A percentile compares a stretch with the other conserved stretches of the same genome.
These are phyloP conservation scores for Termitomyces sp. DNA, from an alignment of 768 basidiomycete genomes.

Conservation along the genomic window DNA sequence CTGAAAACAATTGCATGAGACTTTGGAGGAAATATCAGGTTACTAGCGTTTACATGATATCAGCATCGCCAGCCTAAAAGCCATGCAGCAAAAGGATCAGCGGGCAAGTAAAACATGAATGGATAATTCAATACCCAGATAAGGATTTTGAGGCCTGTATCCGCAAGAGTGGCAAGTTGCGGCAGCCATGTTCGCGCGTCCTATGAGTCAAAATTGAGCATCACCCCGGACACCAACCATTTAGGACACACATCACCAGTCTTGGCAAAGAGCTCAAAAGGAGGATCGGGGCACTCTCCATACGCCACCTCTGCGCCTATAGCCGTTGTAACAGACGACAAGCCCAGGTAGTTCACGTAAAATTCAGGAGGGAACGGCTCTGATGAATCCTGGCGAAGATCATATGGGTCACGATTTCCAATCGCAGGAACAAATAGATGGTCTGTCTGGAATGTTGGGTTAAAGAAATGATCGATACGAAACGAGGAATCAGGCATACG, in stretches of 20 bases:
- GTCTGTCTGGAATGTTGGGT: too few species aligned
- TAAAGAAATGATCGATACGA: not conserved
- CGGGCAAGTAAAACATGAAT: not conserved
- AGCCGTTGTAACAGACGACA: conserved; percentile 24
- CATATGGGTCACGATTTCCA: conserved; percentile 49
- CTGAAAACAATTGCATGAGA: conserved; percentile 34
- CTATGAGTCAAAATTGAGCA: conserved; percentile 20
- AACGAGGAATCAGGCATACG: conserved; percentile 35
- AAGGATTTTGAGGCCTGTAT: conserved; percentile 36
- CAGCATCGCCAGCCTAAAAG: conserved; percentile 42
- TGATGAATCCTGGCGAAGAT: conserved; percentile 53
- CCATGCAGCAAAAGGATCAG: not conserved
- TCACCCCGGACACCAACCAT: conserved; percentile 13
- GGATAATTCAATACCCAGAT: conserved; percentile 37
- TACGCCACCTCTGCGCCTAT: conserved; percentile 47
- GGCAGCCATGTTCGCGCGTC: conserved; percentile 54
- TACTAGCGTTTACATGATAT: conserved; percentile 45
- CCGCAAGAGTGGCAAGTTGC: conserved; percentile 41
- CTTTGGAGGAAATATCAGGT: not conserved
- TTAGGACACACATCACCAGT: conserved; percentile 52
- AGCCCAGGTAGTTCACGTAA: conserved; percentile 43
- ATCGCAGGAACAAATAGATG: conserved; percentile 45
- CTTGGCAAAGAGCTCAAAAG: conserved; percentile 34
- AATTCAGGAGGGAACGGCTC: conserved; percentile 54
- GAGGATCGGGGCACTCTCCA: conserved; percentile 43